These are phyloP conservation scores for Irpex rosettiformis DNA, from an alignment of 1,284 basidiomycete species.

Conservation along the genomic window DNA sequence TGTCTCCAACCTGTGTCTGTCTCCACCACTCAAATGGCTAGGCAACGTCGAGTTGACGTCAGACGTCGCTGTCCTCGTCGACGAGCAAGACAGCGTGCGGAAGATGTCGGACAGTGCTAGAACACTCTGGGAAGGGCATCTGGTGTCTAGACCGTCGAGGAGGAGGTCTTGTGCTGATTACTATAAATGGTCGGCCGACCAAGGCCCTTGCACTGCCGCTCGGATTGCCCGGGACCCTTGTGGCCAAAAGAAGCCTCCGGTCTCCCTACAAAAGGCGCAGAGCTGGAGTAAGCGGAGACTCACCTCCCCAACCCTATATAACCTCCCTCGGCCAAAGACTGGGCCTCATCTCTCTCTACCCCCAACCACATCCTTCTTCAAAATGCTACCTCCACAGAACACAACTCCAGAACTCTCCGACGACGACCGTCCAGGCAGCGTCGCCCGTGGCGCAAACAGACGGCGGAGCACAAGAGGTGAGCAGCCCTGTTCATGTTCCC, in stretches of 20 bases:
- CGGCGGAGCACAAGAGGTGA: conserved; percentile 22
- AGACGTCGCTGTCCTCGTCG: neutral
- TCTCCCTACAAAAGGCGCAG: neutral
- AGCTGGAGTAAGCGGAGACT: neutral
- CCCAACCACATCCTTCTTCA: conserved; percentile 5
- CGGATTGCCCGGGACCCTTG: neutral
- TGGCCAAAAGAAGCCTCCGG: too few species aligned
- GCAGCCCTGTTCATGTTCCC: neutral
- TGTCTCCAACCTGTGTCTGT: too few species aligned
- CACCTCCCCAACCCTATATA: neutral
- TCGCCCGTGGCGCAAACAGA: conserved; percentile 8
- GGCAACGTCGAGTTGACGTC: too few species aligned
- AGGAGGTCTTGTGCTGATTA: neutral
- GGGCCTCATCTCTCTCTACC: conserved; percentile 3
- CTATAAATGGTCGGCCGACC: neutral
- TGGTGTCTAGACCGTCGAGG: neutral
- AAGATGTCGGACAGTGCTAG: neutral
- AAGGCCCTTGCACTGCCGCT: neutral
- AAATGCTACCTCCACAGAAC: conserved; percentile 6
- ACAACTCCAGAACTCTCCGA: conserved; percentile 13
- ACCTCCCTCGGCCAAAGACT: neutral
- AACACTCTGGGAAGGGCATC: neutral
- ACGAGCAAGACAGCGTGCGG: neutral
- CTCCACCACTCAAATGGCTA: too few species aligned
- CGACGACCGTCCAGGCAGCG: conserved; percentile 12